Conservation (phyloP, 306 rosid genomes). For the Benincasa hispida region DNA sequence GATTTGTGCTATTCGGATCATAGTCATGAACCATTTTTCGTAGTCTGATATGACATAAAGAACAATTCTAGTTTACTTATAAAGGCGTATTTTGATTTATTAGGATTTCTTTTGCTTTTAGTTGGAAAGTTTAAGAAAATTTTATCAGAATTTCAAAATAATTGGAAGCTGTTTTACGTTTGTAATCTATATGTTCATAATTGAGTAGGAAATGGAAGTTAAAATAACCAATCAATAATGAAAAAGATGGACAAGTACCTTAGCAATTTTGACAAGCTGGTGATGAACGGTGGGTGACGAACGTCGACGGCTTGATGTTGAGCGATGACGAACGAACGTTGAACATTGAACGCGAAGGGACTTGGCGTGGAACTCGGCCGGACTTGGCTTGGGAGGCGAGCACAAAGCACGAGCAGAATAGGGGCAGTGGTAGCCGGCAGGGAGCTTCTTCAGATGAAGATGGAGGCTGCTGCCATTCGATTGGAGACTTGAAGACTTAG, state of each 20-base stretch:
- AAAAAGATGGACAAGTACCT: conserved; percentile 16
- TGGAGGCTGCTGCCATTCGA: no score
- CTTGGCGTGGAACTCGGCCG: no score
- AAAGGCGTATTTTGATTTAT: not conserved
- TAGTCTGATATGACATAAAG: not conserved
- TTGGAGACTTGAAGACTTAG: no score
- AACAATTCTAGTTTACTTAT: not conserved
- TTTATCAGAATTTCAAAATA: not conserved
- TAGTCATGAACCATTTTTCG: not conserved
- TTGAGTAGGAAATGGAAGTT: not conserved
- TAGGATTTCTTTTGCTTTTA: not conserved
- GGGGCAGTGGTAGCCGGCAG: no score
- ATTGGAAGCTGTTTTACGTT: not conserved
- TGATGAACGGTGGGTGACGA: no score
- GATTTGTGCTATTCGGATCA: not conserved
- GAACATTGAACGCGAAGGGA: no score
- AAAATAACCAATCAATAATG: not conserved
- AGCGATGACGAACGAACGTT: no score
- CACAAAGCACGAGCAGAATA: no score
- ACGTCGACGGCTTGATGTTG: no score
- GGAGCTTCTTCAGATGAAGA: no score
- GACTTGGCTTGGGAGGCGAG: no score
- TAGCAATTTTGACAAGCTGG: conserved; percentile 34
- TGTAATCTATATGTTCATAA: not conserved
- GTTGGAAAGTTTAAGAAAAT: not conserved